Percentiles rank a stretch among this genome's conserved stretches.
Evolutionary conservation across 2,329 filamentous ascomycete genomes (phyloP).

Genomic region (Metarhizium rileyi): DNA sequence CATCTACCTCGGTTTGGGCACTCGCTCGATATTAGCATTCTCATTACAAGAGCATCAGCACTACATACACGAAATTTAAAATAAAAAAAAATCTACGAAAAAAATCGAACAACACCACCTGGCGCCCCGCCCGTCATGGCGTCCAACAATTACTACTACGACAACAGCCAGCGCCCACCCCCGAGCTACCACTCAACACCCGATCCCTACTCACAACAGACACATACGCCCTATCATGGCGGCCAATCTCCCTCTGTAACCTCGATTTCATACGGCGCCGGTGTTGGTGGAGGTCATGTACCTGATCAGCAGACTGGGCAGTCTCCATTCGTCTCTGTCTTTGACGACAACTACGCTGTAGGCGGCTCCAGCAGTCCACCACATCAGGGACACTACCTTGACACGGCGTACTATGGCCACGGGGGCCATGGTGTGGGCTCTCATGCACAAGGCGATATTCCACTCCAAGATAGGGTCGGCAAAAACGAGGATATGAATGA

Average conservation of each 20-base stretch:
- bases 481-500: slow-evolving; percentile 39
- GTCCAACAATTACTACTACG: slow-evolving; percentile 58
- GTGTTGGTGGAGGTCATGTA: slow-evolving; percentile 20
- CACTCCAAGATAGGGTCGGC: slow-evolving; percentile 38
- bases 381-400: slow-evolving; percentile 31
- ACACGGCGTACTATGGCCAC: slow-evolving; percentile 48
- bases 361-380: slow-evolving; percentile 33
- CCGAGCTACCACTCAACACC: slow-evolving; percentile 30
- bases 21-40: too few relatives aligned
- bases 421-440: slow-evolving; percentile 23
- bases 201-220: slow-evolving; percentile 30
- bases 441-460: slow-evolving; percentile 43
- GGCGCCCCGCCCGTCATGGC: slow-evolving; percentile 45
- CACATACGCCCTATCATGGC: slow-evolving; percentile 29
- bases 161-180: slow-evolving; percentile 30
- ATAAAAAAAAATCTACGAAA: not conserved
- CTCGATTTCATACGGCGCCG: slow-evolving; percentile 15
- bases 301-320: slow-evolving; percentile 21
- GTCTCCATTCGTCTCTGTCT: slow-evolving; percentile 56
- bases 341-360: slow-evolving; percentile 58
- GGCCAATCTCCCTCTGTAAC: slow-evolving; percentile 11
- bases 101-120: too few relatives aligned
- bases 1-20: not conserved
- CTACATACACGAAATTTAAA: not conserved
- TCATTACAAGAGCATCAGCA: too few relatives aligned